Percentiles rank a stretch among this genome's conserved stretches.
Evolutionary conservation across 306 rosid genomes (phyloP).

Genomic region (Quercus robur): DNA sequence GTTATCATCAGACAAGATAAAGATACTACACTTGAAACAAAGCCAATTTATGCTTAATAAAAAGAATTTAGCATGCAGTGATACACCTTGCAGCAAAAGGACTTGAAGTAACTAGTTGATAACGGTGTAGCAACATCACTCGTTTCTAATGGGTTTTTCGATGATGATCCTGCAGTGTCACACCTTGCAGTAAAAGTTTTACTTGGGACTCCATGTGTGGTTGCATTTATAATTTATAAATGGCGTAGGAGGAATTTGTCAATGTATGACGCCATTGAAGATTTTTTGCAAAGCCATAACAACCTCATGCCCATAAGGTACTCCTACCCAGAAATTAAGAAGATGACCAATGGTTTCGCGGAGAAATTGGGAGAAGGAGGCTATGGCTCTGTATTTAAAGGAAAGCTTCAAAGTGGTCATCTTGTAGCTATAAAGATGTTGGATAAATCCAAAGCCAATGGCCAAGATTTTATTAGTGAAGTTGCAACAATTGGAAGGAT

Average conservation of each 20-base stretch:
- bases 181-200: neutral
- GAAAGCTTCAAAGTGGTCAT: slow-evolving; percentile 9
- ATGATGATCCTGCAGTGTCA: neutral
- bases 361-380: slow-evolving; percentile 21
- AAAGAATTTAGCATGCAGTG: too few relatives aligned
- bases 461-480: too few relatives aligned
- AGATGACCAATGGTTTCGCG: slow-evolving; percentile 5
- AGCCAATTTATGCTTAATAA: too few relatives aligned
- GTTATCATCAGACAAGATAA: too few relatives aligned
- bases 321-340: slow-evolving; percentile 16
- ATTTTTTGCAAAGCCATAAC: too few relatives aligned
- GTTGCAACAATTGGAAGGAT: too few relatives aligned
- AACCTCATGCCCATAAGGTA: slow-evolving; percentile 2
- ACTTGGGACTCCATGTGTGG: neutral
- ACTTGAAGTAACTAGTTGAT: too few relatives aligned
- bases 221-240: neutral
- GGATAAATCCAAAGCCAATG: too few relatives aligned
- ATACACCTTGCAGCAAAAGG: neutral
- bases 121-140: neutral
- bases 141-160: neutral
- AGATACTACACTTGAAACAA: too few relatives aligned
- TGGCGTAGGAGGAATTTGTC: slow-evolving; percentile 2
- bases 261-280: too few relatives aligned
- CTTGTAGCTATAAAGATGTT: too few relatives aligned
- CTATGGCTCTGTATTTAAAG: slow-evolving; percentile 11